Base-by-base conservation (phyloP, 2,329 filamentous ascomycete genomes). In the Epicoccum nigrum region DNA sequence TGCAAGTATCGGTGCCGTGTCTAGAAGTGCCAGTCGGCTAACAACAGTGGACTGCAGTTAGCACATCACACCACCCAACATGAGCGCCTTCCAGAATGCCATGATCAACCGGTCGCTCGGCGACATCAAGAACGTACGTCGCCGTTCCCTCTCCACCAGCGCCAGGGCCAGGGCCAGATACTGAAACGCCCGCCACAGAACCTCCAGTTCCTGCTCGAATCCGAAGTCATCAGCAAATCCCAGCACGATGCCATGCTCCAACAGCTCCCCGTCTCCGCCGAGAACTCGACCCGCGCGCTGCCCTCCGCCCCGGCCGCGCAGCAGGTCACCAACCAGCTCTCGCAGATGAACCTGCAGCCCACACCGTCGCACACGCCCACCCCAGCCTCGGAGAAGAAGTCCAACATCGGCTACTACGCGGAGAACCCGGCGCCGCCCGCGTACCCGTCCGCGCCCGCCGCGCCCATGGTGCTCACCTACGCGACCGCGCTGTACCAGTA, bases 401-500 rank as follows among this genome's bases (percentile, higher is more conserved):
- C 74, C 55, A 77, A 76, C 59, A 59, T 70, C 17, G 71, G 70
- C 52, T 78, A 74, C 72, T 76, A 77, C 60, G 52, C 67, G 33
- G 60, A 68, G 53, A 63, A 60, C 65, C 59, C 75, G 49, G 60
- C 73, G 37, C 75, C 79, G 61, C 74, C 74, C 33, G 67, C 75
- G 25, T 76, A 79, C 44, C 74, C 77, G 7, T 76, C 77, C 7
- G 76, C 78, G 51, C 77, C 77, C 21, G 82, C 83, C 17, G 72
- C 67, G 1, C 69, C 53, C 74, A 74, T 81, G 1, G 73, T 90
- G 34, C 79, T 96, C 53, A 85, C 86, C 48, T 81, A 89, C 61
- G 92, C 91, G 20, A 85, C 85, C 19, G 92, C 92, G 6, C 81
- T 96, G 40, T 97, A 96, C 79, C 83, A 83, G 56, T 97, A 97